Base-by-base conservation (phyloP, 768 basidiomycete species). In the Boletus edulis region DNA sequence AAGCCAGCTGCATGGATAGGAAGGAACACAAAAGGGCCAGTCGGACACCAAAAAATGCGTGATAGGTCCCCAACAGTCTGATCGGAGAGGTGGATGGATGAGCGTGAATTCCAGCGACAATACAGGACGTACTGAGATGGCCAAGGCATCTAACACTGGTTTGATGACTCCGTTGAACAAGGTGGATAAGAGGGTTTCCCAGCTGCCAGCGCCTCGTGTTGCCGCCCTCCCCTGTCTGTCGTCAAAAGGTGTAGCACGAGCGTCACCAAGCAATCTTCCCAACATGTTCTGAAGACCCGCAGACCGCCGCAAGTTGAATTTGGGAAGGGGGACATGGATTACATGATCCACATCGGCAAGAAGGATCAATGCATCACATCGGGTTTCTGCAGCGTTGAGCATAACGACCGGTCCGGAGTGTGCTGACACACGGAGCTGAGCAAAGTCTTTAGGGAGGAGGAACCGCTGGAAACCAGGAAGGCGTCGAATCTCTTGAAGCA, bases 81-180 rank as follows among this genome's bases (percentile, higher is more conserved):
- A 15, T n/a, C n/a, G n/a, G n/a, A n/a, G n/a, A n/a, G n/a, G n/a
- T n/a, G n/a, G 9, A 71, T 27, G 24, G 5, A 1, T 27, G 1
- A 27, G 24, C 5, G 7, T 6, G 24, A 27, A 27, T 27, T 27
- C 24, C 4, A 27, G 24, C 7, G 24, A 8, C 18, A 22, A 14
- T 22, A 22, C 22, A 22, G 22, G 3, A 49, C 46, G 5, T n/a
- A 54, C 56, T 8, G 43, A 38, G 15, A 54, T 41, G 17, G 42
- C 47, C 10, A 59, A 35, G 15, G 46, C 29, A 32, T 59, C 18
- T 8, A 59, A 4, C 9, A 58, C 39, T 0, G 51, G 58, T 42
- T 52, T 39, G 10, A 58, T 37, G 9, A 53, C 15, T 3, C 42
- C 24, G 10, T 41, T 58, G 54, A 54, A 58, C 22, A 58, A 27